These are phyloP conservation scores for Vitis hybrid DNA, from an alignment of 177 flowering plant genomes.

Conservation along the genomic window DNA sequence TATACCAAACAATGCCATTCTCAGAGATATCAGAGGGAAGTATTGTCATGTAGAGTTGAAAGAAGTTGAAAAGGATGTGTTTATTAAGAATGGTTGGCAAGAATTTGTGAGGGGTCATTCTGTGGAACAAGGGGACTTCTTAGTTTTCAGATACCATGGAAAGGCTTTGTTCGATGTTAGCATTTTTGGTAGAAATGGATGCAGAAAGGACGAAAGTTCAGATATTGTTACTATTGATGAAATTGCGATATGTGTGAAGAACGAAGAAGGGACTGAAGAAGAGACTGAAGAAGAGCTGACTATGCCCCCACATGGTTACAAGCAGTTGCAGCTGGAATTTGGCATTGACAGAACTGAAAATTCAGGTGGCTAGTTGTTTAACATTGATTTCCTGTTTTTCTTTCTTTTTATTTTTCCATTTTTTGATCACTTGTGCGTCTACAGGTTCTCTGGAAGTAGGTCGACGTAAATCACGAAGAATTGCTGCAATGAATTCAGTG, in stretches of 20 bases:
- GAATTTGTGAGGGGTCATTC: slow-evolving; percentile 32
- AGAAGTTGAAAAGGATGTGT: slow-evolving; percentile 10
- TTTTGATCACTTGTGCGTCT: background rate
- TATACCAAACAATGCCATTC: slow-evolving; percentile 16
- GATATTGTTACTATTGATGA: background rate
- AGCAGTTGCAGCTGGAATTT: background rate
- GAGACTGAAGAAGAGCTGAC: background rate
- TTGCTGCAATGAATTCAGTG: background rate
- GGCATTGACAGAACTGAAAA: background rate
- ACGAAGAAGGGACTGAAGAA: slow-evolving; percentile 3
- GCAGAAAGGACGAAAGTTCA: slow-evolving; percentile 21
- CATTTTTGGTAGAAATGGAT: slow-evolving; percentile 27
- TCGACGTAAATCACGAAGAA: background rate
- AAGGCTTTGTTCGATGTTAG: slow-evolving; percentile 28
- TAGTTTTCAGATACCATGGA: slow-evolving; percentile 35
- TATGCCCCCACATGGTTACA: background rate
- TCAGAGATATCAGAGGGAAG: slow-evolving; percentile 17
- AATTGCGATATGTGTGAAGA: background rate
- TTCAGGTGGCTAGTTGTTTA: background rate
- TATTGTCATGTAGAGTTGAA: slow-evolving; percentile 23
- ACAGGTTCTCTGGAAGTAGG: background rate
- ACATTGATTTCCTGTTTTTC: background rate
- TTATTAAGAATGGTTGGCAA: slow-evolving; percentile 37
- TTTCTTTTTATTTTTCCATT: background rate
- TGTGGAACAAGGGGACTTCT: slow-evolving; percentile 30